phyloP scores from a whole-genome alignment of 139 green algal species.

The Chlorella sp. region DNA sequence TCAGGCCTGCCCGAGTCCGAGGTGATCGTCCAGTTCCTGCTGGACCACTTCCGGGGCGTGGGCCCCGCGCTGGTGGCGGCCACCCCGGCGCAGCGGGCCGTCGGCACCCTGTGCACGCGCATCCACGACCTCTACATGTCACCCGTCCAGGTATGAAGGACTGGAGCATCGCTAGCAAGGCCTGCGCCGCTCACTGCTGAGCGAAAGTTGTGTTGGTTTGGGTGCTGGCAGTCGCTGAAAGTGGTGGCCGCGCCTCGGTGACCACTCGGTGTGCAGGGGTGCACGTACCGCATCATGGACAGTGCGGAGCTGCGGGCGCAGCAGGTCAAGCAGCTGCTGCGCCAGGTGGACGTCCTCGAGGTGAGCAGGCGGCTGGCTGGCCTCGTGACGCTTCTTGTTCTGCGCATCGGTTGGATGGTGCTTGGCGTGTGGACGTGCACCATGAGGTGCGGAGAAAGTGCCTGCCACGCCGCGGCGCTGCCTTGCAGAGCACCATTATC shows the following conservation, averaged over 20 bases:
- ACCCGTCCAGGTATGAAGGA: constrained; percentile 35
- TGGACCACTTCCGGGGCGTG: constrained; percentile 48
- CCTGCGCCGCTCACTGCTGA: not conserved
- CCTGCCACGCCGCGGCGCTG: not conserved
- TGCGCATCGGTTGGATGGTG: too few relatives aligned
- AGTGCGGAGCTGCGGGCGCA: not conserved
- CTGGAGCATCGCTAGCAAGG: not conserved
- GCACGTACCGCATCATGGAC: not conserved
- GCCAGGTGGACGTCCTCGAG: too few relatives aligned
- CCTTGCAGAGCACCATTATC: constrained; percentile 7
- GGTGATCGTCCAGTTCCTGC: constrained; percentile 51
- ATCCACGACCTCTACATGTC: constrained; percentile 72
- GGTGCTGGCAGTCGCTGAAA: not conserved
- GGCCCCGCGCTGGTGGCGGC: constrained; percentile 44
- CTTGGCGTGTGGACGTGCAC: too few relatives aligned
- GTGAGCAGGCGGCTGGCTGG: not conserved
- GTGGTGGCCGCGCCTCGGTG: not conserved
- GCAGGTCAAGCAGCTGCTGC: not conserved
- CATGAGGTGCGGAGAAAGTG: too few relatives aligned
- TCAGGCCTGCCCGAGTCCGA: constrained; percentile 54
- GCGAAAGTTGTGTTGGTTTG: not conserved
- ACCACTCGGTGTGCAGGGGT: not conserved
- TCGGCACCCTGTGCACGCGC: constrained; percentile 36
- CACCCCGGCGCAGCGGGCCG: constrained; percentile 40
- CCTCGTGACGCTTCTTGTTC: not conserved